Conservation (phyloP, 2,329 filamentous ascomycete genomes). For the Albifimbria verrucaria region DNA sequence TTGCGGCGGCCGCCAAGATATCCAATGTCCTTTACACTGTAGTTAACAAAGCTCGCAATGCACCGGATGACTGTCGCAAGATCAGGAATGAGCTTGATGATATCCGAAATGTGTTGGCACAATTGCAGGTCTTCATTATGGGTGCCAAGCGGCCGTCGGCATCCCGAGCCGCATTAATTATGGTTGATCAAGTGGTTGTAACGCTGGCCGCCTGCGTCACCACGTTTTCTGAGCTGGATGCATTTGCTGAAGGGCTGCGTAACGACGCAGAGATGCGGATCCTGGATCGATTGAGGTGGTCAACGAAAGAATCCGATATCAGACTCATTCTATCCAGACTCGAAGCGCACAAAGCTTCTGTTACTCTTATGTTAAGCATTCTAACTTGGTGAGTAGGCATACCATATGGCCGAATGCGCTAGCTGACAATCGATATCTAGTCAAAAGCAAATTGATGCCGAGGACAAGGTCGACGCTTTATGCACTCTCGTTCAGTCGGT, state of each 20-base stretch:
- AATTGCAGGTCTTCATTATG: not conserved
- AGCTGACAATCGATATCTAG: not conserved
- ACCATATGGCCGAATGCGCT: too few species aligned
- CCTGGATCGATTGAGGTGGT: not conserved
- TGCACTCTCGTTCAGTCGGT: not conserved
- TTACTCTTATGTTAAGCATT: constrained; percentile 8
- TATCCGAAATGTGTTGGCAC: not conserved
- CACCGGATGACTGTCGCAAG: constrained; percentile 5
- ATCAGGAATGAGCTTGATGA: constrained; percentile 4
- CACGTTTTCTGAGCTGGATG: constrained; percentile 7
- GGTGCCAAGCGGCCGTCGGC: not conserved
- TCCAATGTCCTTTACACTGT: constrained; percentile 6
- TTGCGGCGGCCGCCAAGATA: constrained; percentile 6
- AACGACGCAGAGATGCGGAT: not conserved
- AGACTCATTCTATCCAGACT: constrained; percentile 4
- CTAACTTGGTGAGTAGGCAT: constrained; percentile 4
- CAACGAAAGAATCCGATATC: constrained; percentile 7
- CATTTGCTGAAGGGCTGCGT: not conserved
- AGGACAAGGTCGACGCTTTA: not conserved
- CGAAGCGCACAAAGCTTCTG: constrained; percentile 9
- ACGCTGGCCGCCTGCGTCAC: constrained; percentile 7
- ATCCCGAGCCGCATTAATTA: constrained; percentile 7
- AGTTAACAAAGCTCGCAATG: constrained; percentile 7
- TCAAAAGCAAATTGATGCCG: not conserved
- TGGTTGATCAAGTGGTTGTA: constrained; percentile 10